phyloP scores from a whole-genome alignment of 2,329 filamentous ascomycete genomes.

The Aschersonia sp. region DNA sequence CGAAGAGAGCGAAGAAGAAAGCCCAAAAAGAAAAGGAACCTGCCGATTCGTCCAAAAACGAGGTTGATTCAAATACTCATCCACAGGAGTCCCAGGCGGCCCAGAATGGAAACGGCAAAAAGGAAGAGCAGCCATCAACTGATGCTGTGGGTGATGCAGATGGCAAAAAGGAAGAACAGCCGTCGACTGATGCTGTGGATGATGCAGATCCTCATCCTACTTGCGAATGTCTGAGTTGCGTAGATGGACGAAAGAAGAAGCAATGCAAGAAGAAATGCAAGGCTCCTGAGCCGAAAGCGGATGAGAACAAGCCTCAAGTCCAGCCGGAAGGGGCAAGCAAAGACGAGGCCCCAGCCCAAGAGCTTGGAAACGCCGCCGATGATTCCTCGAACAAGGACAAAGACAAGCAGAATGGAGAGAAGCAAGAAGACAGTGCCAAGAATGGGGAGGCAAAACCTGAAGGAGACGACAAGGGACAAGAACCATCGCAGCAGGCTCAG shows the following conservation, averaged over 20 bases:
- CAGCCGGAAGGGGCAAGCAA: conserved; percentile 7
- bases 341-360: conserved; percentile 1
- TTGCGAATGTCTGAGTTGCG: conserved; percentile 13
- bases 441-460: conserved; percentile 1
- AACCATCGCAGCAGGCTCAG: neutral
- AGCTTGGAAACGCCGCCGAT: neutral
- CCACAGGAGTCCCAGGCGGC: too few relatives aligned
- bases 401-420: conserved; percentile 6
- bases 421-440: conserved; percentile 5
- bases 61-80: too few relatives aligned
- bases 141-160: too few relatives aligned
- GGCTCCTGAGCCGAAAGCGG: neutral
- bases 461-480: conserved; percentile 1
- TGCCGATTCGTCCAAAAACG: neutral
- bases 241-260: conserved; percentile 5
- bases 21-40: neutral
- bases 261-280: conserved; percentile 1
- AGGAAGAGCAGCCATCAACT: too few relatives aligned
- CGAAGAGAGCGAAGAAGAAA: conserved; percentile 9
- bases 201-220: conserved; percentile 20
- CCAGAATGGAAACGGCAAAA: too few relatives aligned
- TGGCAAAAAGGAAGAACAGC: neutral
- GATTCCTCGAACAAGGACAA: conserved; percentile 2
- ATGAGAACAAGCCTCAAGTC: conserved; percentile 6
- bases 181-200: conserved; percentile 10